Percentiles rank a stretch among this genome's conserved stretches.
Conservation (phyloP, 805 yeast species). For the Candida michaelii region DNA sequence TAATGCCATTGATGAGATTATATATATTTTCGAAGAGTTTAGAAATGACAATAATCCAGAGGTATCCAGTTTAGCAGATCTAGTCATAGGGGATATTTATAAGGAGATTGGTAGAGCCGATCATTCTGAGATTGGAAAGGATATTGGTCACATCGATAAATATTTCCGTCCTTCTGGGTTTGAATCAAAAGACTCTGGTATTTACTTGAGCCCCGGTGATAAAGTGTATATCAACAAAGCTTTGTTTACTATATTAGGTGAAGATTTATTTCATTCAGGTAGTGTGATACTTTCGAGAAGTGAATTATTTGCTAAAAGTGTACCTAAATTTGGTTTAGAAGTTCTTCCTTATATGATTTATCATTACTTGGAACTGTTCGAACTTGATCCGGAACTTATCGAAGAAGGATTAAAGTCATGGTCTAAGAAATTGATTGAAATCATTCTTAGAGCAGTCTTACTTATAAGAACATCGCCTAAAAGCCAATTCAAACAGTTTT, state of each 20-base stretch:
- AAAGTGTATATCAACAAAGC: too few relatives aligned
- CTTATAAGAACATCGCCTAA: slow-evolving; percentile 38
- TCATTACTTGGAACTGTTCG: slow-evolving; percentile 4
- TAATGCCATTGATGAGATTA: neutral
- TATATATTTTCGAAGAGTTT: neutral
- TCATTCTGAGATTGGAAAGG: too few relatives aligned
- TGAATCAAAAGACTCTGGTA: too few relatives aligned
- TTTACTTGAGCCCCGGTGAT: too few relatives aligned
- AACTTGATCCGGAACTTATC: neutral
- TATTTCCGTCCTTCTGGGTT: too few relatives aligned
- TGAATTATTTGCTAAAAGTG: neutral
- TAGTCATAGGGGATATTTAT: slow-evolving; percentile 3
- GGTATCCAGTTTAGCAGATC: slow-evolving; percentile 8
- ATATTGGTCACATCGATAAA: too few relatives aligned
- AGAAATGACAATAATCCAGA: neutral
- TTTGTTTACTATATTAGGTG: too few relatives aligned
- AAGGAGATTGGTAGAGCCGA: neutral
- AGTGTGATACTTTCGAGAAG: neutral
- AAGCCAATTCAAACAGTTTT: slow-evolving; percentile 29
- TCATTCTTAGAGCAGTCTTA: slow-evolving; percentile 18
- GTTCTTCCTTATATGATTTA: slow-evolving; percentile 12
- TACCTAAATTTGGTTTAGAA: neutral
- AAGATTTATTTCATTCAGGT: too few relatives aligned
- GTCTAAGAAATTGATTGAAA: slow-evolving; percentile 18
- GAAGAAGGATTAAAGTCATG: neutral